Conservation (phyloP, 2,329 filamentous ascomycete species). For the Diaporthe caulivora region DNA sequence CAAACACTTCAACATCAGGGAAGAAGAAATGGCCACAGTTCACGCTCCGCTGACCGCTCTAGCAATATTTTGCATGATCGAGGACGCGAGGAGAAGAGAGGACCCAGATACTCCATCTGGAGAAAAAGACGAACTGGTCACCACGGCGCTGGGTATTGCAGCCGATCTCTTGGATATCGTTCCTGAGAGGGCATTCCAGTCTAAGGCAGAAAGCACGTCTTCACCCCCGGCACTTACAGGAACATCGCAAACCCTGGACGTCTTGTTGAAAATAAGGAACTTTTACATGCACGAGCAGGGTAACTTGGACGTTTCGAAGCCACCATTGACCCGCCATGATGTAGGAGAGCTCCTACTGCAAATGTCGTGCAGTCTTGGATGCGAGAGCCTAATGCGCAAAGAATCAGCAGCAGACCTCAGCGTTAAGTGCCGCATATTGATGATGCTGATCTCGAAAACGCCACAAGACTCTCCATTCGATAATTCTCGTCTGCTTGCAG, state of each 20-base stretch:
- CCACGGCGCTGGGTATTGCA: conserved; percentile 61
- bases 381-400: conserved; percentile 57
- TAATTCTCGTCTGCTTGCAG: conserved; percentile 60
- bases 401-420: conserved; percentile 62
- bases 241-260: conserved; percentile 59
- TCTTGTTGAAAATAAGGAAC: conserved; percentile 70
- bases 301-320: conserved; percentile 71
- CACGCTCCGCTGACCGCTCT: conserved; percentile 84
- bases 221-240: conserved; percentile 46
- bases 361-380: conserved; percentile 67
- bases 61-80: conserved; percentile 71
- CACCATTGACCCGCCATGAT: conserved; percentile 69
- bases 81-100: conserved; percentile 61
- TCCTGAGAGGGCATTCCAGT: conserved; percentile 72
- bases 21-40: conserved; percentile 93
- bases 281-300: conserved; percentile 81
- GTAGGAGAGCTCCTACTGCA: conserved; percentile 74
- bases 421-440: conserved; percentile 70
- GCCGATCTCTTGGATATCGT: conserved; percentile 72
- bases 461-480: conserved; percentile 60
- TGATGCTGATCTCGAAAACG: conserved; percentile 67
- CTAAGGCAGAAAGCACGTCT: conserved; percentile 28
- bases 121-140: conserved; percentile 42
- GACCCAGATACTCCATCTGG: conserved; percentile 34
- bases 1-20: conserved; percentile 88